Percentiles rank a stretch among this genome's conserved stretches.
phyloP scores from a whole-genome alignment of 2,329 filamentous ascomycete genomes.

The Claviceps capensis region DNA sequence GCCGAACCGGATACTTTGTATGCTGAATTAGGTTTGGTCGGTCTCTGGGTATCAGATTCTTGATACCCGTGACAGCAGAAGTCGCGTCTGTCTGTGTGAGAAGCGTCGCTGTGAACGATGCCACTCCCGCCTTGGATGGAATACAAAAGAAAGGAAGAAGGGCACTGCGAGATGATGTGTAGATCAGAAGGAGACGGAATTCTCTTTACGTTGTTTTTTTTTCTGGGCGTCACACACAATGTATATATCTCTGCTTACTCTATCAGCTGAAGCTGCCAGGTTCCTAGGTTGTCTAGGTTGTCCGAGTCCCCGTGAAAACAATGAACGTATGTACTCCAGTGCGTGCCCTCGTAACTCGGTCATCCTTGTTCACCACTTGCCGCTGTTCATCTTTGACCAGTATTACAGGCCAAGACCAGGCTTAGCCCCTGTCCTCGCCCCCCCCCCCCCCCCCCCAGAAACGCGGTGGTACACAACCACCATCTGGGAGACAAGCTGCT shows the following conservation, averaged over 20 bases:
- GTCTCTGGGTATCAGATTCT: background rate
- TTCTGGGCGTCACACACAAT: constrained; percentile 7
- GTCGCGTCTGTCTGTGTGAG: background rate
- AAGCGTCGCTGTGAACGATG: background rate
- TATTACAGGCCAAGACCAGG: background rate
- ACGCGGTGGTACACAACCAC: constrained; percentile 3
- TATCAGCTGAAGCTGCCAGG: constrained; percentile 3
- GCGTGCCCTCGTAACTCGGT: constrained; percentile 2
- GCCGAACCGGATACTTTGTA: background rate
- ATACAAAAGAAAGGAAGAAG: constrained; percentile 1
- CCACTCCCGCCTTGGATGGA: background rate
- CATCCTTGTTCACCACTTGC: constrained; percentile 3
- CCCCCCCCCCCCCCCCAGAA: background rate
- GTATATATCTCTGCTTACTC: constrained; percentile 8
- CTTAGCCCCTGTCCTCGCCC: background rate
- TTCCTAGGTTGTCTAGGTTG: constrained; percentile 5
- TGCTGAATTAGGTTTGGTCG: background rate
- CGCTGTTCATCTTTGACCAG: background rate
- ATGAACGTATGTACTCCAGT: constrained; percentile 1
- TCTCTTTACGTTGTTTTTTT: background rate
- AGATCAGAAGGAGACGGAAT: constrained; percentile 1
- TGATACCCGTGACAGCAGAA: background rate
- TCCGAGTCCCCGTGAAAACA: constrained; percentile 2
- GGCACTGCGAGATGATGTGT: background rate
- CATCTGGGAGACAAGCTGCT: background rate